Conservation (phyloP, 2,329 filamentous ascomycete genomes). For the Aspergillus uvarum region DNA sequence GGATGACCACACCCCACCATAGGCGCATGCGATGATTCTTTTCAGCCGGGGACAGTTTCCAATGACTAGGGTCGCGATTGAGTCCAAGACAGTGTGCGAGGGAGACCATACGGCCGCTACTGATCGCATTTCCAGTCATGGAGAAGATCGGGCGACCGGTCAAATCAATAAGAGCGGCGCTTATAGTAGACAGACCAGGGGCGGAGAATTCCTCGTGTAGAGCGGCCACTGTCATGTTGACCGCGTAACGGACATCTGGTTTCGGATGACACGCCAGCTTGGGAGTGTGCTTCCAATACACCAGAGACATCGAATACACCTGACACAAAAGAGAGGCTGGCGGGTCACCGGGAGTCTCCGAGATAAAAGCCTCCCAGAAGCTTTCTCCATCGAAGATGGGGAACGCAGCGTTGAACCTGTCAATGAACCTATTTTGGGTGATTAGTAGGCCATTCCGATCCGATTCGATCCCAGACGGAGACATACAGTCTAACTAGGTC, state of each 20-base stretch:
- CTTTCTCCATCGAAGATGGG: constrained; percentile 59
- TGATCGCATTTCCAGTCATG: constrained; percentile 58
- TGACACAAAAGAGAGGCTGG: constrained; percentile 59
- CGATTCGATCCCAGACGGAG: constrained; percentile 7
- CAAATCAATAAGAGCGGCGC: constrained; percentile 59
- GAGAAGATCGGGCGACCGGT: constrained; percentile 61
- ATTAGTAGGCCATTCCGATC: constrained; percentile 6
- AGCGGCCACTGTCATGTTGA: constrained; percentile 62
- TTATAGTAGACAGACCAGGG: constrained; percentile 59
- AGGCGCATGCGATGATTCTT: constrained; percentile 53
- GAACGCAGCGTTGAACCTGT: constrained; percentile 59
- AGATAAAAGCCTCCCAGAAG: constrained; percentile 52
- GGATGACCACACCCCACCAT: constrained; percentile 60
- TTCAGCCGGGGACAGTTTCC: constrained; percentile 53
- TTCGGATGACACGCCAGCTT: constrained; percentile 48
- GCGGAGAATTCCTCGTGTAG: constrained; percentile 61
- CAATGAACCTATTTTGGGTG: constrained; percentile 49
- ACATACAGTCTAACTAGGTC: constrained; percentile 55
- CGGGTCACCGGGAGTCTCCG: constrained; percentile 48
- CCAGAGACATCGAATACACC: constrained; percentile 58
- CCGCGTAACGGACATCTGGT: constrained; percentile 61
- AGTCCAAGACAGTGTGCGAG: constrained; percentile 57
- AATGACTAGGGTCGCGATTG: constrained; percentile 55
- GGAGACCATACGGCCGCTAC: constrained; percentile 54
- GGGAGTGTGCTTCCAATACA: constrained; percentile 57